phyloP scores from a whole-genome alignment of 1,139 yeast species.

The Geotrichum bryndzae region DNA sequence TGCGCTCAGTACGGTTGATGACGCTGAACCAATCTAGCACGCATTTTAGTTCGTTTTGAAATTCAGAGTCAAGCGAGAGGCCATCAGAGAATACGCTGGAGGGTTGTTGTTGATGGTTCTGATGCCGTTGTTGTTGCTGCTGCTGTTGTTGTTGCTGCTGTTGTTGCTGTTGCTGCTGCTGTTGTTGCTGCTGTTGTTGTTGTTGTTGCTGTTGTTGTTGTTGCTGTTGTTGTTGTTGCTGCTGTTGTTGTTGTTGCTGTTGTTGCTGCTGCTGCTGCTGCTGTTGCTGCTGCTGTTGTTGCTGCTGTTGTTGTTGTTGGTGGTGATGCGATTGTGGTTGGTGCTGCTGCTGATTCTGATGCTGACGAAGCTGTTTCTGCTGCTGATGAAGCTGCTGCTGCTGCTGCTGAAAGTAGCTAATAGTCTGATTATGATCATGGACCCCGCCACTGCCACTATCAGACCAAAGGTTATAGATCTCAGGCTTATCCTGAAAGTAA shows the following conservation, averaged over 20 bases:
- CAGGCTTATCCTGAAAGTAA: constrained; percentile 1
- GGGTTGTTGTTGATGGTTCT: constrained; percentile 25
- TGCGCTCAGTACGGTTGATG: constrained; percentile 35
- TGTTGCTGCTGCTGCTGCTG: background rate
- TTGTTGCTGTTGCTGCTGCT: background rate
- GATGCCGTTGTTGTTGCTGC: constrained; percentile 24
- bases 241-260: constrained; percentile 29
- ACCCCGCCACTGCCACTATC: constrained; percentile 18
- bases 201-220: constrained; percentile 21
- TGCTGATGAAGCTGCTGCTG: constrained; percentile 31
- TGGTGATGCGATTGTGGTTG: constrained; percentile 14
- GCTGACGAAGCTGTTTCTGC: constrained; percentile 35
- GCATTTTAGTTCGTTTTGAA: constrained; percentile 31
- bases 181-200: constrained; percentile 7
- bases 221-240: constrained; percentile 33
- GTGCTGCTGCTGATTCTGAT: constrained; percentile 20
- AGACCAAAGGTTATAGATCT: background rate
- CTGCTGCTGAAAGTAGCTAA: constrained; percentile 34
- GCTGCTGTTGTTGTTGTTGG: background rate
- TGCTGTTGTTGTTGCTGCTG: constrained; percentile 35
- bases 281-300: background rate
- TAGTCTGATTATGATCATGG: constrained; percentile 32
- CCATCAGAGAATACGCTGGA: background rate
- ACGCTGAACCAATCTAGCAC: constrained; percentile 39
- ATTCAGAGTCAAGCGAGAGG: constrained; percentile 21